Percentiles rank a stretch among this genome's conserved stretches.
Conservation (phyloP, 257 asterid genomes). For the Solanum gandarillasii region DNA sequence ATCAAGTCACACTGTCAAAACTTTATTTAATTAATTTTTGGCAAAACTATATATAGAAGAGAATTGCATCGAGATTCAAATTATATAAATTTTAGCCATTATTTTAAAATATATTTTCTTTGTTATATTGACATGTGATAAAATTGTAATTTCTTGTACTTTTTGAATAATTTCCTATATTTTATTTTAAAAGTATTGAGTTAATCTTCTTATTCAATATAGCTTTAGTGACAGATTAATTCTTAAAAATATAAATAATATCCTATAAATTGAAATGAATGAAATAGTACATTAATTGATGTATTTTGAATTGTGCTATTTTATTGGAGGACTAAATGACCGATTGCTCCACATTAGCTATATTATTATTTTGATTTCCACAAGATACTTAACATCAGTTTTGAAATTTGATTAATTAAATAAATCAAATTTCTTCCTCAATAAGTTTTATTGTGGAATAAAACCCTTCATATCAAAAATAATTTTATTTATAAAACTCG, state of each 20-base stretch:
- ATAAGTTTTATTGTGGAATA: neutral
- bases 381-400: rapidly evolving
- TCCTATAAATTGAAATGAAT: neutral
- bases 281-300: neutral
- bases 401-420: neutral
- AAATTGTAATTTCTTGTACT: neutral
- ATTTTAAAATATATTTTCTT: neutral
- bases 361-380: neutral
- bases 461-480: neutral
- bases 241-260: rapidly evolving
- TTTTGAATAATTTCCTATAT: neutral
- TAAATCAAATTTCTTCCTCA: neutral
- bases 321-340: neutral
- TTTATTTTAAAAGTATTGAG: neutral
- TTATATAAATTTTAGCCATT: neutral
- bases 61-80: neutral
- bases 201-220: neutral
- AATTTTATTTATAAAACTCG: neutral
- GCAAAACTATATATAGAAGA: neutral
- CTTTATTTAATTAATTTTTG: neutral
- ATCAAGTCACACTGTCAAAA: neutral
- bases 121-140: neutral
- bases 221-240: neutral
- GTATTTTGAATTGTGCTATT: neutral
- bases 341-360: neutral